Percentiles rank a stretch among this genome's conserved stretches.
Evolutionary conservation across 2,329 filamentous ascomycete species (phyloP).

Genomic region (Arthrobotrys entomopaga): DNA sequence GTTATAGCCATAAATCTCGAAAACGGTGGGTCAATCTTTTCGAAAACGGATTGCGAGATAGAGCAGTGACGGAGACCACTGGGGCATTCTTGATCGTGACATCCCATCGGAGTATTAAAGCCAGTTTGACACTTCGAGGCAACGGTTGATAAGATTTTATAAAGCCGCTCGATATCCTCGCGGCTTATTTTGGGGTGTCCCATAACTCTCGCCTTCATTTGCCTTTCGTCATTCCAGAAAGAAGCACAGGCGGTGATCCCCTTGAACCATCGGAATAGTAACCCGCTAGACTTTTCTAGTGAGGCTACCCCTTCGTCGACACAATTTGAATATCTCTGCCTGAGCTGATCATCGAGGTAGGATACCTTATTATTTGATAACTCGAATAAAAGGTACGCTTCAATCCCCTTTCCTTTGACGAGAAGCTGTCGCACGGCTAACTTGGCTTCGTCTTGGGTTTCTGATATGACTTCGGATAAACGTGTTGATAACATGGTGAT

Average conservation of each 20-base stretch:
- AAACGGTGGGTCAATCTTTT: no score
- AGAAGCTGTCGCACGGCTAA: neutral
- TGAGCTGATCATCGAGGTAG: no score
- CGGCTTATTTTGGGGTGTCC: neutral
- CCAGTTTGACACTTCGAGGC: neutral
- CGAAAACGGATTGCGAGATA: no score
- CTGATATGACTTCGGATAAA: neutral
- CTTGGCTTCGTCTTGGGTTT: neutral
- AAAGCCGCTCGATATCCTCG: neutral
- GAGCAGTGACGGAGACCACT: no score
- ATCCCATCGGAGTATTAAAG: neutral
- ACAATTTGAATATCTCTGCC: neutral
- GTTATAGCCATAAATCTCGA: no score
- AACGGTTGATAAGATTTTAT: neutral
- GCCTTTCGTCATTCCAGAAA: neutral
- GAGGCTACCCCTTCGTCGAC: neutral
- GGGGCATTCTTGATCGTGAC: no score
- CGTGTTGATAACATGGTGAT: neutral
- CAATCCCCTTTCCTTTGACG: neutral
- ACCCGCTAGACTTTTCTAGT: conserved; percentile 1
- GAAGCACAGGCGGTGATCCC: neutral
- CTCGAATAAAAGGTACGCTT: conserved; percentile 5
- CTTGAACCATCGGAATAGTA: conserved; percentile 17
- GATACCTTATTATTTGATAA: no score
- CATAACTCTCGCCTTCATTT: no score